Evolutionary conservation across 2,329 filamentous ascomycete species (phyloP).

Genomic region (Aureobasidium sp.): DNA sequence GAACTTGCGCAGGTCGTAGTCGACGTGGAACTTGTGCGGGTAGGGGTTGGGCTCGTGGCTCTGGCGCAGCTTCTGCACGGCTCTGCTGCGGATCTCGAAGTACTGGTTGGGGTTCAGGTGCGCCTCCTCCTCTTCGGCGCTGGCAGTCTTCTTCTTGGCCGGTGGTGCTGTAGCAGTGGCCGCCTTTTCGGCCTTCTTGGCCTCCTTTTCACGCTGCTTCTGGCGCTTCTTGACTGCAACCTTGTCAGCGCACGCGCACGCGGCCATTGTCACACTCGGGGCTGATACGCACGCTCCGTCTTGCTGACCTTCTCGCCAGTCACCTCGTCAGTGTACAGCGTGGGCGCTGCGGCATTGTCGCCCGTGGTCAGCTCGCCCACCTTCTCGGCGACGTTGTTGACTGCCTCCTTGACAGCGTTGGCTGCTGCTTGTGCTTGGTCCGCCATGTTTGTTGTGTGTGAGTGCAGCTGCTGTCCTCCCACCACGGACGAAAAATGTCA

Average conservation of each 20-base stretch:
- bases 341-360: constrained; percentile 28
- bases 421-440: constrained; percentile 28
- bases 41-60: constrained; percentile 73
- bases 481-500: constrained; percentile 3
- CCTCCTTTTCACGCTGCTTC: constrained; percentile 81
- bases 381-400: constrained; percentile 26
- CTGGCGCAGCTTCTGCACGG: constrained; percentile 66
- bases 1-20: constrained; percentile 74
- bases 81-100: constrained; percentile 87
- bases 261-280: constrained; percentile 15
- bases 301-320: constrained; percentile 70
- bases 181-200: constrained; percentile 80
- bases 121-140: constrained; percentile 54
- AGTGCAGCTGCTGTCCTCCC: neutral
- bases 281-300: constrained; percentile 28
- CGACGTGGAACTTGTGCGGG: constrained; percentile 87
- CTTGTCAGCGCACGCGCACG: constrained; percentile 15
- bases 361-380: constrained; percentile 26
- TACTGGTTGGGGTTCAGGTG: constrained; percentile 80
- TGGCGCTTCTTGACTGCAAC: constrained; percentile 76
- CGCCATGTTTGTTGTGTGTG: constrained; percentile 21
- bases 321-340: constrained; percentile 80
- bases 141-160: constrained; percentile 51
- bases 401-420: constrained; percentile 29
- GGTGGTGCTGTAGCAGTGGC: constrained; percentile 53